Evolutionary conservation across 306 rosid genomes (phyloP).

Genomic region (Quercus robur): DNA sequence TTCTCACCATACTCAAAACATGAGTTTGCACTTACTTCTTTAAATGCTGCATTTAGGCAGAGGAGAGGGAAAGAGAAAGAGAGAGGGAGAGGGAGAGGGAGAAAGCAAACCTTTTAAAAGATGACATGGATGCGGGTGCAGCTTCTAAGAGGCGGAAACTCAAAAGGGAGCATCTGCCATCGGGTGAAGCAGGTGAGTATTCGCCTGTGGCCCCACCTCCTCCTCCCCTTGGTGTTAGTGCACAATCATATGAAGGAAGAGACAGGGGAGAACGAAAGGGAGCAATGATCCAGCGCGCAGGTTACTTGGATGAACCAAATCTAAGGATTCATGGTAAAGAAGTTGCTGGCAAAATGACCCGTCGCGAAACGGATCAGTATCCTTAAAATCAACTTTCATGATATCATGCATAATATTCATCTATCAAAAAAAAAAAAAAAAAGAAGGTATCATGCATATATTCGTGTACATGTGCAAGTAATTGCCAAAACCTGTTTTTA

Average conservation of each 20-base stretch:
- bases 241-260: constrained; percentile 82
- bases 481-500: not conserved
- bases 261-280: constrained; percentile 94
- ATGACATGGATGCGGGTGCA: constrained; percentile 68
- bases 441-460: not conserved
- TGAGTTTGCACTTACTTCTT: not conserved
- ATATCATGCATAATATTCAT: not conserved
- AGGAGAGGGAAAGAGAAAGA: constrained; percentile 55
- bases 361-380: constrained; percentile 92
- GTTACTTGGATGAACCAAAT: constrained; percentile 77
- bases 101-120: constrained; percentile 70
- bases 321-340: constrained; percentile 84
- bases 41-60: constrained; percentile 31
- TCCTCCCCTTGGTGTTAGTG: constrained; percentile 46
- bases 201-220: constrained; percentile 83
- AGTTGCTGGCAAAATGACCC: constrained; percentile 71
- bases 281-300: constrained; percentile 54
- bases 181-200: constrained; percentile 86
- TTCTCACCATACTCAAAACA: not conserved
- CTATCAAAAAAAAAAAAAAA: not conserved
- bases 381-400: constrained; percentile 36
- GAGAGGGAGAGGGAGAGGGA: constrained; percentile 69
- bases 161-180: constrained; percentile 78
- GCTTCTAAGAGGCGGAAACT: constrained; percentile 91
- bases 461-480: not conserved